Evolutionary conservation across 306 rosid genomes (phyloP).

Genomic region (Dryas drummondii): DNA sequence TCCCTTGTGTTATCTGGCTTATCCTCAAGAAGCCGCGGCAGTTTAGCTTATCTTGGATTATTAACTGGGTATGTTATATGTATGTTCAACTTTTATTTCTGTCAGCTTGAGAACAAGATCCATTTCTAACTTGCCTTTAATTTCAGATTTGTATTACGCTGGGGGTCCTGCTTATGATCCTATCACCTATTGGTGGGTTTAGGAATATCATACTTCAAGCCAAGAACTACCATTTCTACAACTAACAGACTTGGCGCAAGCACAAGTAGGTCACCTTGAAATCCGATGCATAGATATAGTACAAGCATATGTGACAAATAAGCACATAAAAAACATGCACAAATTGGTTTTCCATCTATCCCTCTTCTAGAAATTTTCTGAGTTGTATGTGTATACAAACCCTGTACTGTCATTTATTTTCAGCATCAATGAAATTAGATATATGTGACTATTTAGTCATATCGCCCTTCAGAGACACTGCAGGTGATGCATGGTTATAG

Average conservation of each 20-base stretch:
- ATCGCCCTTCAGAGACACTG: neutral
- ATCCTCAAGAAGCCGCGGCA: constrained; percentile 53
- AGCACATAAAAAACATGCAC: no score
- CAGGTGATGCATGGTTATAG: neutral
- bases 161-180: constrained; percentile 56
- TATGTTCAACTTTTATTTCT: neutral
- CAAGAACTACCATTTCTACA: constrained; percentile 52
- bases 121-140: neutral
- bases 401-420: neutral
- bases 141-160: constrained; percentile 63
- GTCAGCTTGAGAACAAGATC: neutral
- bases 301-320: neutral
- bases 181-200: constrained; percentile 70
- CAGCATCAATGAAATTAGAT: neutral
- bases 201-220: constrained; percentile 54
- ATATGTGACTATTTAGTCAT: no score
- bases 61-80: constrained; percentile 60
- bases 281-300: neutral
- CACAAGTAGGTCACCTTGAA: neutral
- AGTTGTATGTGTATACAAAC: neutral
- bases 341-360: neutral
- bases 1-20: constrained; percentile 77
- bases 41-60: constrained; percentile 56
- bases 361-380: neutral
- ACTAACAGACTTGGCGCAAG: neutral